A percentile compares a stretch with the other conserved stretches of the same genome.
Conservation (phyloP, 2,329 filamentous ascomycete species). For the Penicillium sp. region DNA sequence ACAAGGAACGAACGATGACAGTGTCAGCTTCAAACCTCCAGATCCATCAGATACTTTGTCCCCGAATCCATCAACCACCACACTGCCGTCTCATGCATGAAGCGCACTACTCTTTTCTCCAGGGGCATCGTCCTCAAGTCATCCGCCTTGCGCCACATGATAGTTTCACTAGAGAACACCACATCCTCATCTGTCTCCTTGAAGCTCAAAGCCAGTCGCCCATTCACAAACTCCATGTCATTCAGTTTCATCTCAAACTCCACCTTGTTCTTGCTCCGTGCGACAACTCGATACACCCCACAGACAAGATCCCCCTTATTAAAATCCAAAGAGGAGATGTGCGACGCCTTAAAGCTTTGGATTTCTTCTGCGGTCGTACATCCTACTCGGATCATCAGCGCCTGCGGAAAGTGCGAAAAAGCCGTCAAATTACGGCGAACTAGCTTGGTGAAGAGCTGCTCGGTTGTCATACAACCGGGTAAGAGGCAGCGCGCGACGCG, state of each 20-base stretch:
- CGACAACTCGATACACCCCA: slow-evolving; percentile 30
- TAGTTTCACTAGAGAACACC: slow-evolving; percentile 29
- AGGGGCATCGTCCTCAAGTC: slow-evolving; percentile 26
- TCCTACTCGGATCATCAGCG: slow-evolving; percentile 25
- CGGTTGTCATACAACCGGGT: slow-evolving; percentile 11
- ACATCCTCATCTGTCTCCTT: slow-evolving; percentile 14
- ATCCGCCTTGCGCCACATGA: slow-evolving; percentile 30
- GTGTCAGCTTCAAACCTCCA: slow-evolving; percentile 10
- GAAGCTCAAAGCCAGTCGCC: slow-evolving; percentile 27
- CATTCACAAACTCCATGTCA: slow-evolving; percentile 16
- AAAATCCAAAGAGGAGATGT: slow-evolving; percentile 30
- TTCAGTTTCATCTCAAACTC: slow-evolving; percentile 32
- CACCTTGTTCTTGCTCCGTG: slow-evolving; percentile 24
- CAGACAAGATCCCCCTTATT: slow-evolving; percentile 32
- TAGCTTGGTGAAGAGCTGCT: slow-evolving; percentile 28
- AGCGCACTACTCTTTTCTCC: slow-evolving; percentile 28
- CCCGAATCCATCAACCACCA: slow-evolving; percentile 41
- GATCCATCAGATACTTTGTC: slow-evolving; percentile 27
- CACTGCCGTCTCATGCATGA: slow-evolving; percentile 33
- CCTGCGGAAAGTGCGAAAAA: slow-evolving; percentile 35
- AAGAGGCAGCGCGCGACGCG: slow-evolving; percentile 21
- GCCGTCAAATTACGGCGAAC: slow-evolving; percentile 34
- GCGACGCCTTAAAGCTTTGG: slow-evolving; percentile 24
- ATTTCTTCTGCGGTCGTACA: slow-evolving; percentile 13
- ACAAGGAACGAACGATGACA: not conserved